phyloP scores from a whole-genome alignment of 2,329 filamentous ascomycete species.

The Arthrobotrys conoides region DNA sequence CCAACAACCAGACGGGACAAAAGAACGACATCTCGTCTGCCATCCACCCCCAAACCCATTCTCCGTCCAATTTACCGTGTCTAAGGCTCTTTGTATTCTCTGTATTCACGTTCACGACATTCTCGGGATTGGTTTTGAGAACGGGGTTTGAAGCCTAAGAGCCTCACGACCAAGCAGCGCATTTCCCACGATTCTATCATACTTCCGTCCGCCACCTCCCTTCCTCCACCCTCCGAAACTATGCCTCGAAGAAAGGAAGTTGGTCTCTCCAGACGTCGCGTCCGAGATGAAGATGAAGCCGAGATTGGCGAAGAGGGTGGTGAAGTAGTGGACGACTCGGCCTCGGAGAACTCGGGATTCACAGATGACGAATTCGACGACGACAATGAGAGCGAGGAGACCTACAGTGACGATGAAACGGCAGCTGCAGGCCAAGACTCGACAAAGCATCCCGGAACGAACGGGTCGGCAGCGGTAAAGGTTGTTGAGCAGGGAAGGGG shows the following conservation, averaged over 20 bases:
- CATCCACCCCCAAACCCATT: slow-evolving; percentile 16
- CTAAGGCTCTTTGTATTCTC: slow-evolving; percentile 12
- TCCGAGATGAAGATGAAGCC: slow-evolving; percentile 80
- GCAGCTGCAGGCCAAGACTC: slow-evolving; percentile 64
- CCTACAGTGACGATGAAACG: slow-evolving; percentile 68
- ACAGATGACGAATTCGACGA: slow-evolving; percentile 74
- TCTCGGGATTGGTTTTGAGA: slow-evolving; percentile 3
- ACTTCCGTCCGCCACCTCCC: slow-evolving; percentile 53
- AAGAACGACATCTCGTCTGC: slow-evolving; percentile 22
- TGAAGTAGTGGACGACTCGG: slow-evolving; percentile 76
- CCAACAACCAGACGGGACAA: slow-evolving; percentile 42
- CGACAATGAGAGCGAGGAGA: slow-evolving; percentile 74
- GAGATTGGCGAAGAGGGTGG: slow-evolving; percentile 71
- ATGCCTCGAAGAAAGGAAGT: slow-evolving; percentile 74
- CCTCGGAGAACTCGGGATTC: slow-evolving; percentile 75
- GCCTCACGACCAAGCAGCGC: slow-evolving; percentile 30
- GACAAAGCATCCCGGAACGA: slow-evolving; percentile 64
- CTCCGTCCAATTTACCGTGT: slow-evolving; percentile 29
- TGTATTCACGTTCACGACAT: slow-evolving; percentile 30
- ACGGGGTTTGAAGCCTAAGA: not conserved
- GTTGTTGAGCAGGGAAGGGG: slow-evolving; percentile 68
- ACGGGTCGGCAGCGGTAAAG: slow-evolving; percentile 65
- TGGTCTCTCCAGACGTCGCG: slow-evolving; percentile 77
- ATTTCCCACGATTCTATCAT: slow-evolving; percentile 36
- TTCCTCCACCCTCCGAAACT: slow-evolving; percentile 67